Base-by-base conservation (phyloP, 192 early-diverging fungal species). In the Cladochytrium replicatum region DNA sequence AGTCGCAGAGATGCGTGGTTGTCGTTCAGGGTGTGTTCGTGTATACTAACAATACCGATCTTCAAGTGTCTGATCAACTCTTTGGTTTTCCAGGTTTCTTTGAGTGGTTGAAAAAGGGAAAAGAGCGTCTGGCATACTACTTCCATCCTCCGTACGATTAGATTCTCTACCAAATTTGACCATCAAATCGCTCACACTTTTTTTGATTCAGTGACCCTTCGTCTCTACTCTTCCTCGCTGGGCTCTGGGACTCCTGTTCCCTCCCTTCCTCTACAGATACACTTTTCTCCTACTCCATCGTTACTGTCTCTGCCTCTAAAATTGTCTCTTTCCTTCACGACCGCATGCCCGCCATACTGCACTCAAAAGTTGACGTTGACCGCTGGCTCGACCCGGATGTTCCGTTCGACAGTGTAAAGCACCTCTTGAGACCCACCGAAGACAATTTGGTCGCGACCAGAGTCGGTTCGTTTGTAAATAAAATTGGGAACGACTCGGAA, bases 281-380 rank as follows among this genome's bases (percentile, higher is more conserved):
- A n/a, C n/a, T n/a, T 24, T 69, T 56, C 43, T 71, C 63, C 29
- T 79, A 46, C 11, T 60, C 60, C 23, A 74, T 63, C 32, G 32
- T 78, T 63, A 80, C 79, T 48, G 68, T 55, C 13, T 64, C 25
- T 7, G 41, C 37, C 8, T 56, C 31, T 8, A 57, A 41, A 1
- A 71, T 34, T 2, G 48, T 75, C 3, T 41, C 67, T 63, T 66
- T 80, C 73, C 22, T 80, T 54, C 37, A 72, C 67, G 32, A 81
- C 63, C 38, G 77, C 3, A 66, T 80, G 67, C 61, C 67, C 1
- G 65, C 65, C 3, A 48, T 61, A 21, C 39, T 59, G 26, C 39
- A 57, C 3, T 57, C 54, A 4, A 47, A 66, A 41, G 54, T 68
- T 17, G 62, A 57, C 11, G 32, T 49, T 27, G 60, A 65, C 4